Evolutionary conservation across 1,284 basidiomycete genomes (phyloP).

Genomic region (Mycena citricolor): DNA sequence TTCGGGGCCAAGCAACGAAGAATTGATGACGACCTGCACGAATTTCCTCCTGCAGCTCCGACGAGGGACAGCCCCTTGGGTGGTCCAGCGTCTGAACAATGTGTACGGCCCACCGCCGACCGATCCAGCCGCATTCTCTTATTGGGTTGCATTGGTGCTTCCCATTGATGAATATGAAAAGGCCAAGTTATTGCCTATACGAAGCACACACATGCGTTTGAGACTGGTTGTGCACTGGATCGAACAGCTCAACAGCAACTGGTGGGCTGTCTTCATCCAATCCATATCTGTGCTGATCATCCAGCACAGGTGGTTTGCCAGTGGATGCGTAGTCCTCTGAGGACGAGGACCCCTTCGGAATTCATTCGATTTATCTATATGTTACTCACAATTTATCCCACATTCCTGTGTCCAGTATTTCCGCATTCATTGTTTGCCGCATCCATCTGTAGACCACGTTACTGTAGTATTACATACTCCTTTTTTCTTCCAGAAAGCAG

Average conservation of each 20-base stretch:
- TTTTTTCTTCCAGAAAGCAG: too few relatives aligned
- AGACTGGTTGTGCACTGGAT: slow-evolving; percentile 92
- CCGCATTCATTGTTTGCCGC: too few relatives aligned
- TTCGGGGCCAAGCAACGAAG: slow-evolving; percentile 52
- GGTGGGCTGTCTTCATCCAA: slow-evolving; percentile 28
- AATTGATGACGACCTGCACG: slow-evolving; percentile 76
- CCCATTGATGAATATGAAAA: slow-evolving; percentile 97
- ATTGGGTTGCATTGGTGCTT: slow-evolving; percentile 90
- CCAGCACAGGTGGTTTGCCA: slow-evolving; percentile 46
- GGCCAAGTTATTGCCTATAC: slow-evolving; percentile 89
- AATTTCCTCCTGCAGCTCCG: slow-evolving; percentile 79
- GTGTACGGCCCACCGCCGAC: slow-evolving; percentile 62
- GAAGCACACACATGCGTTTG: slow-evolving; percentile 75
- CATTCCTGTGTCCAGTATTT: too few relatives aligned
- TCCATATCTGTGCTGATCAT: slow-evolving; percentile 27
- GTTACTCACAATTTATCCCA: too few relatives aligned
- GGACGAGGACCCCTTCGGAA: too few relatives aligned
- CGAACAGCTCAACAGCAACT: slow-evolving; percentile 56
- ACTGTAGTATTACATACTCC: too few relatives aligned
- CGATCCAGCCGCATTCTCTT: slow-evolving; percentile 75
- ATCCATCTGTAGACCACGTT: too few relatives aligned
- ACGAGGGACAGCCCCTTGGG: slow-evolving; percentile 86
- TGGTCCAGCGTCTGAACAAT: slow-evolving; percentile 80
- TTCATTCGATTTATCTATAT: too few relatives aligned
- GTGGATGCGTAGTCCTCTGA: slow-evolving; percentile 43